Conservation (phyloP, 805 yeast species). For the Wickerhamomyces strasburgensis region DNA sequence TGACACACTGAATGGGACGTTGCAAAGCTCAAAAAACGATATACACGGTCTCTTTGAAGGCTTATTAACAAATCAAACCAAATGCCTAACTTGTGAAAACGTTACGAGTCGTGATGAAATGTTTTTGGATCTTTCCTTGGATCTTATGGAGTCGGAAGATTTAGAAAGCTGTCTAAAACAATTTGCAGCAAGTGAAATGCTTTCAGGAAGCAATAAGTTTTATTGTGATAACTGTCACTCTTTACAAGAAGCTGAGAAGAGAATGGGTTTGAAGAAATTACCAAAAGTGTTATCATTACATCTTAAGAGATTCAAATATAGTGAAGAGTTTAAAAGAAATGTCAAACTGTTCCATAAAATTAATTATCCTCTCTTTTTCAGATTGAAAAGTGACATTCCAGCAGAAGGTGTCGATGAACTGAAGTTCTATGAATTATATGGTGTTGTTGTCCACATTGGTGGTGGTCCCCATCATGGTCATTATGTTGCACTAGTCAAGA, state of each 20-base stretch:
- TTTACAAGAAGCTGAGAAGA: constrained; percentile 88
- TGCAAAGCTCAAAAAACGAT: constrained; percentile 38
- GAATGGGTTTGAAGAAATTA: constrained; percentile 70
- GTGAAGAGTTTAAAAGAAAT: constrained; percentile 74
- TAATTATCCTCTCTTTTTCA: constrained; percentile 67
- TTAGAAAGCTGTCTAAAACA: constrained; percentile 74
- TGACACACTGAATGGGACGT: constrained; percentile 28
- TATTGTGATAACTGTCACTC: constrained; percentile 89
- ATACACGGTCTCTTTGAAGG: constrained; percentile 81
- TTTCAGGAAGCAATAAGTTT: constrained; percentile 84
- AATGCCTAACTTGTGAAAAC: constrained; percentile 85
- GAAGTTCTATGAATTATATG: constrained; percentile 72
- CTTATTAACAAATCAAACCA: constrained; percentile 75
- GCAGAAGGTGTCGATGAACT: constrained; percentile 40
- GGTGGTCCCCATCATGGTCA: constrained; percentile 99
- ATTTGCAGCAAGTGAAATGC: constrained; percentile 80
- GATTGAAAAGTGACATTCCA: constrained; percentile 50
- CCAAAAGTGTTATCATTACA: constrained; percentile 82
- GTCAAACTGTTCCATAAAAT: constrained; percentile 85
- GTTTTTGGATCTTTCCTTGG: constrained; percentile 82
- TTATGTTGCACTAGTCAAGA: constrained; percentile 81
- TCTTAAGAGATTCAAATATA: constrained; percentile 87
- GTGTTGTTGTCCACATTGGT: constrained; percentile 90
- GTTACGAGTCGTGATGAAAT: constrained; percentile 77
- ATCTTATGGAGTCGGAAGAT: constrained; percentile 69